Percentiles rank a stretch among this genome's conserved stretches.
Conservation (phyloP, 2,329 filamentous ascomycete genomes). For the Huntiella moniliformis region DNA sequence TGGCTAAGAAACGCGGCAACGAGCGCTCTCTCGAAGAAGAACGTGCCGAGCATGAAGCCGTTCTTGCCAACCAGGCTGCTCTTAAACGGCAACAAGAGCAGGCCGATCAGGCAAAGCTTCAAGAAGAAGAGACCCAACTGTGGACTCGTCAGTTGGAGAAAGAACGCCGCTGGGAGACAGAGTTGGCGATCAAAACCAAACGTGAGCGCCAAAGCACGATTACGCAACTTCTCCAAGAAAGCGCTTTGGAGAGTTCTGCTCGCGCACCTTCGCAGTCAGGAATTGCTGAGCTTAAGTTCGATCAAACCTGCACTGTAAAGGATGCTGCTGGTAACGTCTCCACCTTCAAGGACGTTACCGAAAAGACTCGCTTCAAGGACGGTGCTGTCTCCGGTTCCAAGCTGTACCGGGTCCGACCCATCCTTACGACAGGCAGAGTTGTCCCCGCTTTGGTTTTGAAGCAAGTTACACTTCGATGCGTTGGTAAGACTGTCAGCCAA, state of each 20-base stretch:
- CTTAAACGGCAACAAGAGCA: slow-evolving; percentile 35
- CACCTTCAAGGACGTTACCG: slow-evolving; percentile 51
- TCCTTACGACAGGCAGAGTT: slow-evolving; percentile 34
- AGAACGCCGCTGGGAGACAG: slow-evolving; percentile 49
- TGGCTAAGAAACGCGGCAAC: slow-evolving; percentile 53
- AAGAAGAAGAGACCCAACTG: slow-evolving; percentile 48
- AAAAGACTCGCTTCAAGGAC: slow-evolving; percentile 42
- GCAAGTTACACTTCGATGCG: slow-evolving; percentile 41
- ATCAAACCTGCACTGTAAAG: slow-evolving; percentile 44
- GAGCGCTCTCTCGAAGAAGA: slow-evolving; percentile 78
- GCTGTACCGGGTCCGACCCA: slow-evolving; percentile 54
- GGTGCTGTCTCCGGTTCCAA: slow-evolving; percentile 43
- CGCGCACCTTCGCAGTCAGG: no score
- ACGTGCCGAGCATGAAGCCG: slow-evolving; percentile 62
- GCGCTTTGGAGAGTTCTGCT: no score
- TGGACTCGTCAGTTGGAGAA: slow-evolving; percentile 54
- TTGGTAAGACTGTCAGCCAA: slow-evolving; percentile 36
- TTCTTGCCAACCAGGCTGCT: slow-evolving; percentile 40
- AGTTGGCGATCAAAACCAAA: slow-evolving; percentile 37
- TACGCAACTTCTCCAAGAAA: no score
- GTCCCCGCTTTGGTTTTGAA: slow-evolving; percentile 56
- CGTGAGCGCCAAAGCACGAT: slow-evolving; percentile 21
- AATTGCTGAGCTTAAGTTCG: slow-evolving; percentile 35
- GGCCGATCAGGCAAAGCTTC: slow-evolving; percentile 34
- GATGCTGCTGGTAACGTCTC: slow-evolving; percentile 45